Evolutionary conservation across 176 grass and related monocot species (phyloP).

Genomic region (Cenchrus purpureus): DNA sequence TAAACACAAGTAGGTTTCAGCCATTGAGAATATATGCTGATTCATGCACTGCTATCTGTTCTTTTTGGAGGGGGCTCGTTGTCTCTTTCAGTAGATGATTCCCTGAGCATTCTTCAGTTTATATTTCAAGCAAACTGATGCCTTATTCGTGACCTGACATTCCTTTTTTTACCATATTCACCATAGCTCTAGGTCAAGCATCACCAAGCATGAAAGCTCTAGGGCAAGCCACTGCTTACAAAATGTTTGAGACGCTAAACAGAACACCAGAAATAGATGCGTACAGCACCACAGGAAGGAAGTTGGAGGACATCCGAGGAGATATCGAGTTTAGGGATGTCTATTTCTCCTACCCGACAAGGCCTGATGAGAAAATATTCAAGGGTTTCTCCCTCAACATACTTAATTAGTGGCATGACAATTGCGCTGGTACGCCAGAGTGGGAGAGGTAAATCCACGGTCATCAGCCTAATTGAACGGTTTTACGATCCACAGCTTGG

Average conservation of each 20-base stretch:
- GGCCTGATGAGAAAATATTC: slow-evolving; percentile 80
- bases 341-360: slow-evolving; percentile 82
- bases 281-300: slow-evolving; percentile 60
- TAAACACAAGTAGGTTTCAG: neutral
- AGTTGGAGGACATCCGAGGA: slow-evolving; percentile 76
- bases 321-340: slow-evolving; percentile 79
- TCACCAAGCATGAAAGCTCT: slow-evolving; percentile 79
- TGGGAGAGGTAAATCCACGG: slow-evolving; percentile 86
- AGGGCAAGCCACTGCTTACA: slow-evolving; percentile 82
- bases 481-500: slow-evolving; percentile 82
- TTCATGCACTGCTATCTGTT: neutral
- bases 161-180: slow-evolving; percentile 28
- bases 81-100: neutral
- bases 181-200: slow-evolving; percentile 81
- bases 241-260: slow-evolving; percentile 93
- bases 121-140: neutral
- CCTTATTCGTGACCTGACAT: slow-evolving; percentile 1
- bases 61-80: neutral
- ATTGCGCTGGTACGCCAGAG: slow-evolving; percentile 85
- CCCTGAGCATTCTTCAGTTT: neutral
- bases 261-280: slow-evolving; percentile 83
- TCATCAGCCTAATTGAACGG: slow-evolving; percentile 80
- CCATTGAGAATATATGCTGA: slow-evolving; percentile 4
- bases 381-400: slow-evolving; percentile 73
- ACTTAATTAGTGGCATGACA: slow-evolving; percentile 52